phyloP scores from a whole-genome alignment of 495 filamentous ascomycete genomes.

The Pseudoneurospora amorphoporcata region DNA sequence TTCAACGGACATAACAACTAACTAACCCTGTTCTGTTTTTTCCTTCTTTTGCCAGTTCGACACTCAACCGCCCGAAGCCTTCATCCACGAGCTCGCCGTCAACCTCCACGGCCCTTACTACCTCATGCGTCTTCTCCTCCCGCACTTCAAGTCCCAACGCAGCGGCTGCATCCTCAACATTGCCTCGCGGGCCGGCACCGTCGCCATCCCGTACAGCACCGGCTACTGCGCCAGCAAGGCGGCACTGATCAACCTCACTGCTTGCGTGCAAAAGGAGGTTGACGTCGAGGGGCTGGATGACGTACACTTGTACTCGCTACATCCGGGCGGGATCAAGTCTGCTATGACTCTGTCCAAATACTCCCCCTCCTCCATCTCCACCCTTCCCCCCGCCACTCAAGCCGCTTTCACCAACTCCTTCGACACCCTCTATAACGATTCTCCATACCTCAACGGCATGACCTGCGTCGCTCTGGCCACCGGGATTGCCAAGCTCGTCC shows the following conservation, averaged over 20 bases:
- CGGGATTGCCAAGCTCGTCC: slow-evolving; percentile 17
- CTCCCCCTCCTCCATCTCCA: slow-evolving; percentile 9
- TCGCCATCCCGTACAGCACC: slow-evolving; percentile 21
- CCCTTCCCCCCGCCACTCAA: slow-evolving; percentile 11
- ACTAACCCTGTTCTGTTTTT: background rate
- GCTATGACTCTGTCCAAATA: slow-evolving; percentile 25
- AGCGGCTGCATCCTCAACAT: slow-evolving; percentile 25
- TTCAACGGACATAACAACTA: background rate
- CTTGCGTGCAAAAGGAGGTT: slow-evolving; percentile 21
- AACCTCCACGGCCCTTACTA: slow-evolving; percentile 43
- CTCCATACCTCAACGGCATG: slow-evolving; percentile 28
- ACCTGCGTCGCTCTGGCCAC: slow-evolving; percentile 22
- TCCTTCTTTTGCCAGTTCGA: slow-evolving; percentile 7
- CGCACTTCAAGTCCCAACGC: slow-evolving; percentile 13
- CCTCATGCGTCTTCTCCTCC: slow-evolving; percentile 23
- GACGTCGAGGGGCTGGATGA: slow-evolving; percentile 19
- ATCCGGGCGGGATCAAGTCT: slow-evolving; percentile 25
- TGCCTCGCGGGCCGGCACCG: slow-evolving; percentile 23
- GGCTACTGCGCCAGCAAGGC: slow-evolving; percentile 27
- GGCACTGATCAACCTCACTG: slow-evolving; percentile 26
- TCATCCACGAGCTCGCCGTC: slow-evolving; percentile 49
- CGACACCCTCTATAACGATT: slow-evolving; percentile 22
- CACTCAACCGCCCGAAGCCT: slow-evolving; percentile 21
- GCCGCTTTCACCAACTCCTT: slow-evolving; percentile 11
- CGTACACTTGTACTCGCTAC: slow-evolving; percentile 23